Percentiles rank a stretch among this genome's conserved stretches.
Evolutionary conservation across 257 asterid species (phyloP).

Genomic region (Echites panduratus): DNA sequence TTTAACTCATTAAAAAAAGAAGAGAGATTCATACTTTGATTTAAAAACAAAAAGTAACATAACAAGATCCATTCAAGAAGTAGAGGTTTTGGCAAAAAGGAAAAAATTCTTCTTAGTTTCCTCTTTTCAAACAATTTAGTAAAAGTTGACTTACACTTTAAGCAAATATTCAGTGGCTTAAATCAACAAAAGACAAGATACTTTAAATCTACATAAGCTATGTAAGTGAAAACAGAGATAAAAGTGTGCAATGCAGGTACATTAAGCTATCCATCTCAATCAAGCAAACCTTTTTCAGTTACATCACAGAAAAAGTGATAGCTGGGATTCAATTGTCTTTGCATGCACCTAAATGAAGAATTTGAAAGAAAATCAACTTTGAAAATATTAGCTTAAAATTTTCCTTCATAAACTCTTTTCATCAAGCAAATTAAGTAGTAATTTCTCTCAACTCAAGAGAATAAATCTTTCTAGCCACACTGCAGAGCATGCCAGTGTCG

Average conservation of each 20-base stretch:
- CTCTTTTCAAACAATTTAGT: neutral
- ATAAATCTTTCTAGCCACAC: neutral
- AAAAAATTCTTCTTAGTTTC: neutral
- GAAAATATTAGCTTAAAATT: neutral
- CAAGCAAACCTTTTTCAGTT: neutral
- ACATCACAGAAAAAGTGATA: neutral
- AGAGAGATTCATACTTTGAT: neutral
- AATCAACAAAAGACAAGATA: neutral
- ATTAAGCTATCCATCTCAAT: neutral
- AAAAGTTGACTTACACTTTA: neutral
- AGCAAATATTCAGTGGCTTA: neutral
- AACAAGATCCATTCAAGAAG: neutral
- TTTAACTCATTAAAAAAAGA: neutral
- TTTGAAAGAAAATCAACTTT: neutral
- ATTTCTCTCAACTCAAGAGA: neutral
- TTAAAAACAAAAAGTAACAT: neutral
- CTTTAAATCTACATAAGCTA: neutral
- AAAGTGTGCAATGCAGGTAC: neutral
- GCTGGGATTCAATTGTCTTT: neutral
- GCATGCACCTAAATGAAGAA: neutral
- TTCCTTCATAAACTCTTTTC: neutral
- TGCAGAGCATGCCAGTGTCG: neutral
- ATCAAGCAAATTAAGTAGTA: neutral
- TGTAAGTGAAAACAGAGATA: neutral
- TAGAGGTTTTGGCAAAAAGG: neutral